Base-by-base conservation (phyloP, 306 rosid species). In the Acacia acuminata region DNA sequence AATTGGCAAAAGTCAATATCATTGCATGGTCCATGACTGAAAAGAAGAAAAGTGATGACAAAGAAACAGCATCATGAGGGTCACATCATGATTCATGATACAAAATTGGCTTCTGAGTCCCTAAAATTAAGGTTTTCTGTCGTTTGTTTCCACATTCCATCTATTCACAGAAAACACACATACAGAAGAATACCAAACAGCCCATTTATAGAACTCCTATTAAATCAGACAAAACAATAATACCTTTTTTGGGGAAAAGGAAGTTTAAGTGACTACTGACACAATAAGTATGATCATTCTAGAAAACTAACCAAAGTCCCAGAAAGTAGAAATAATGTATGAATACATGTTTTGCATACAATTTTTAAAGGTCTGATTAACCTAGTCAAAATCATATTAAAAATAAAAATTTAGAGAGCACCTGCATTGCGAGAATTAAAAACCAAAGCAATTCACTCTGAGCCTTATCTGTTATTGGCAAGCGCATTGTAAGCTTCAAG, bases 21-120 rank as follows among this genome's bases (percentile, higher is more conserved):
- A 30, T 30, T 19, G 50, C 51, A n/a, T 3, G 17, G 73, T 69
- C 32, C 73, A 40, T 19, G 51, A 20, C 50, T 40, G 67, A 50
- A 47, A 17, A 44, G 73, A 36, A 72, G n/a, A 60, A 60, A 20
- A 45, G 4, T 1, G 51, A 65, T 50, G 32, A 25, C 17, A 30
- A 68, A 36, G 42, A 64, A 64, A 69, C n/a, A 76, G 45, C 38
- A 75, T 38, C 19, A 19, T 66, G 34, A 40, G 9, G 61, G 60
- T 42, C 40, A 24, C 67, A 24, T 61, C 16, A 61, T 55, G 65
- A n/a, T 32, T 22, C 25, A 19, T 82, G 66, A 76, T 40, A 55
- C 38, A 56, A 42, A 30, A 50, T 42, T 82, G 38, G 55, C 22
- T 82, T 47, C 78, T 73, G 3, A 75, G 63, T 32, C n/a, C 72